phyloP scores from a whole-genome alignment of 148 eudicot species.

The Rhododendron griersonianum region DNA sequence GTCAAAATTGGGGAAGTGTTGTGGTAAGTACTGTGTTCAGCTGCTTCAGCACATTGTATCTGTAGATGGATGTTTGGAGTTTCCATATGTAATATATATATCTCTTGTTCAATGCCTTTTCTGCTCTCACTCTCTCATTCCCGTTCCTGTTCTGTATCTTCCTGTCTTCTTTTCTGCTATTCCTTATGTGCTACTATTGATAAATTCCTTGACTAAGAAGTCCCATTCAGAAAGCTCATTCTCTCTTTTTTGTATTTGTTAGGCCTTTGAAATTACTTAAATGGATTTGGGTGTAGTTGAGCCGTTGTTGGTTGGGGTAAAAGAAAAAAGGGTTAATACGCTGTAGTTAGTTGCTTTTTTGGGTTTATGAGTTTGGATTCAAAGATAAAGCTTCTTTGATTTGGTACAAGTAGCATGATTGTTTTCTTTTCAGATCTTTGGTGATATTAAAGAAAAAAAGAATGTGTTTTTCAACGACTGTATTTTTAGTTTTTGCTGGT shows the following conservation, averaged over 20 bases:
- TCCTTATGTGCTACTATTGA: neutral
- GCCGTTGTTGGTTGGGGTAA: neutral
- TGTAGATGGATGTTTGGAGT: too few species aligned
- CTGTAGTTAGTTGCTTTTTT: neutral
- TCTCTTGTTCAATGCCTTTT: neutral
- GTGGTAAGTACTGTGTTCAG: neutral
- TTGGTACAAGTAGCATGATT: neutral
- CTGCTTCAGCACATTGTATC: too few species aligned
- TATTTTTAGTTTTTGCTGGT: neutral
- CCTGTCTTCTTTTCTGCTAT: neutral
- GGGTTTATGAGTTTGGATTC: neutral
- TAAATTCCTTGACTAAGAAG: neutral
- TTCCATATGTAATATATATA: too few species aligned
- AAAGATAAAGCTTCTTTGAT: neutral
- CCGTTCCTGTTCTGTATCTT: neutral
- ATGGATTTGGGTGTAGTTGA: neutral
- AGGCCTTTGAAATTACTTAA: neutral
- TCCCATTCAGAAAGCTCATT: neutral
- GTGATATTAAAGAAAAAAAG: constrained; percentile 1
- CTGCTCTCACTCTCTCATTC: neutral
- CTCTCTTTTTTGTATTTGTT: neutral
- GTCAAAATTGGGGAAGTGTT: neutral
- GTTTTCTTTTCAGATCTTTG: neutral
- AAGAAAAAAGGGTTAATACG: neutral
- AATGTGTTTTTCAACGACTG: neutral